These are phyloP conservation scores for Fraxinus sp. DNA, from an alignment of 305 asterid species.

Conservation along the genomic window DNA sequence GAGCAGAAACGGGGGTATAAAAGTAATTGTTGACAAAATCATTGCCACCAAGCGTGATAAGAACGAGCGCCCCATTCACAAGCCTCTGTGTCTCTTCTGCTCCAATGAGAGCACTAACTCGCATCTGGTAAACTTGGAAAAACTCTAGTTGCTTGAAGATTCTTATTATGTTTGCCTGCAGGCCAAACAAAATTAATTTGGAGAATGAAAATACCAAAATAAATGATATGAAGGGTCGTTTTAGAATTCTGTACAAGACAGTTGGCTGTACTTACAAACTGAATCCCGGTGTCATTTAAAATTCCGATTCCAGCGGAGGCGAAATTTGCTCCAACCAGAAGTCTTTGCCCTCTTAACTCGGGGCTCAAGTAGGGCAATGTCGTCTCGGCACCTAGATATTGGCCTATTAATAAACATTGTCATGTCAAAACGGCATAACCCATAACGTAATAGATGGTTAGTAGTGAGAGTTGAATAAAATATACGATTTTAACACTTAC, in stretches of 20 bases:
- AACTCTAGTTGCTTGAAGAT: conserved; percentile 37
- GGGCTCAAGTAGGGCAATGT: conserved; percentile 55
- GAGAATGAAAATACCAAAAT: background rate
- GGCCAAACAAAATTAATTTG: background rate
- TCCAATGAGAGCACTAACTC: conserved; percentile 41
- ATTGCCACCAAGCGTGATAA: conserved; percentile 57
- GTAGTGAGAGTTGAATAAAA: background rate
- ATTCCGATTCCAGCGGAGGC: conserved; percentile 74
- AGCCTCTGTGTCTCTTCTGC: conserved; percentile 27
- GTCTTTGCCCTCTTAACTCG: conserved; percentile 39
- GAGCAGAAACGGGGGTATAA: conserved; percentile 35
- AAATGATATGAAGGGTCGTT: background rate
- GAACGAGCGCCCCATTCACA: conserved; percentile 45
- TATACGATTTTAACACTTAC: conserved; percentile 24
- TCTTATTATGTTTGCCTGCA: conserved; percentile 43
- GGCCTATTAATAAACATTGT: conserved; percentile 31
- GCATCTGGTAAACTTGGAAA: conserved; percentile 38
- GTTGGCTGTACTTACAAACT: conserved; percentile 45
- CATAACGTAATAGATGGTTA: background rate
- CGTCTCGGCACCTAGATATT: conserved; percentile 50
- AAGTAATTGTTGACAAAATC: conserved; percentile 63
- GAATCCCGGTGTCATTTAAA: conserved; percentile 62
- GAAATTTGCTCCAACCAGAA: conserved; percentile 63
- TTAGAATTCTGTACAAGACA: background rate
- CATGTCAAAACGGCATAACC: background rate